Percentiles rank a stretch among this genome's conserved stretches.
phyloP scores from a whole-genome alignment of 2,329 filamentous ascomycete genomes.

The Ploettnerulaceae sp. region DNA sequence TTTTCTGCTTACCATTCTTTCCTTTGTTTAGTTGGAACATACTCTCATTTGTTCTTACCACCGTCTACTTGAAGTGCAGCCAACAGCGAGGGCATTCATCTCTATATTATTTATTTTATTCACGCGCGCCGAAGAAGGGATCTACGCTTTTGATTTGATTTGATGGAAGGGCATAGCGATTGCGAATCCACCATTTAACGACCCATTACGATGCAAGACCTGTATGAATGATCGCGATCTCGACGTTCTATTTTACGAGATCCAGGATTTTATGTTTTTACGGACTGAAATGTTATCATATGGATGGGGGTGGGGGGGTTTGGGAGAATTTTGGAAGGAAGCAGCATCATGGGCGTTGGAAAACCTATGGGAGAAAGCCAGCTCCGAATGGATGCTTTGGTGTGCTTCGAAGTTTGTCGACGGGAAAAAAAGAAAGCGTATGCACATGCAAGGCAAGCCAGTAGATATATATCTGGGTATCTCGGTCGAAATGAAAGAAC shows the following conservation, averaged over 20 bases:
- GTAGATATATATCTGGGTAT: constrained; percentile 26
- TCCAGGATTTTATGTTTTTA: constrained; percentile 30
- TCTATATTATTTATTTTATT: constrained; percentile 3
- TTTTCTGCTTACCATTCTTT: constrained; percentile 17
- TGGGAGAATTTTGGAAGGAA: constrained; percentile 6
- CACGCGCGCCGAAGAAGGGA: background rate
- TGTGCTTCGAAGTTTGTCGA: constrained; percentile 12
- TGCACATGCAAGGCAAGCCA: constrained; percentile 19
- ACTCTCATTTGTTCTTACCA: constrained; percentile 23
- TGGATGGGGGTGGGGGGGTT: constrained; percentile 11
- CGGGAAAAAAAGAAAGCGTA: constrained; percentile 12
- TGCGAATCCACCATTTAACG: constrained; percentile 28
- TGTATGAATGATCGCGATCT: constrained; percentile 26
- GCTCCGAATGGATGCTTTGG: constrained; percentile 11
- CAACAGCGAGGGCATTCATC: constrained; percentile 24
- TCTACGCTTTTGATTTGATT: background rate
- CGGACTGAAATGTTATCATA: constrained; percentile 24
- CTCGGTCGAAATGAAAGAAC: constrained; percentile 16
- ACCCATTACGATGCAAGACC: constrained; percentile 25
- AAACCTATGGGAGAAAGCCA: constrained; percentile 11
- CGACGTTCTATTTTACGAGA: constrained; percentile 24
- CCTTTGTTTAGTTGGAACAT: constrained; percentile 20
- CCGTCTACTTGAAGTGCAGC: constrained; percentile 10
- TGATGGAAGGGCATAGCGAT: constrained; percentile 29
- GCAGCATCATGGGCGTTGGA: constrained; percentile 23